phyloP scores from a whole-genome alignment of 2,329 filamentous ascomycete genomes.

The Botrytis deweyae region DNA sequence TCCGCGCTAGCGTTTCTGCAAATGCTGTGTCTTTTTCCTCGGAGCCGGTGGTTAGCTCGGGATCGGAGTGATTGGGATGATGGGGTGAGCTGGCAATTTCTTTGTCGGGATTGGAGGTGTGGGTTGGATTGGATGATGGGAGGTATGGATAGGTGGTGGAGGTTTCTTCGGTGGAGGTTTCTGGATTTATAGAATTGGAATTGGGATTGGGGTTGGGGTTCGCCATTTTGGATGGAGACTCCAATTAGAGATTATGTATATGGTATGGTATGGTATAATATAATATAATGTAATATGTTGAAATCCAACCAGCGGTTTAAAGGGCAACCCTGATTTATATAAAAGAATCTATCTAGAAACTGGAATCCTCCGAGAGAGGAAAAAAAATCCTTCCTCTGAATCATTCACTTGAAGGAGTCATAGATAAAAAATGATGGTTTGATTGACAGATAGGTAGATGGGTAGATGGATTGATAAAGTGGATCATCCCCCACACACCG shows the following conservation, averaged over 20 bases:
- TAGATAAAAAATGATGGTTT: not conserved
- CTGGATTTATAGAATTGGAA: no score
- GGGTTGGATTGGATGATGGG: not conserved
- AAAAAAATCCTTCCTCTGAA: not conserved
- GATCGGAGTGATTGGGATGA: not conserved
- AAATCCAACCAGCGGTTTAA: not conserved
- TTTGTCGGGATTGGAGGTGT: not conserved
- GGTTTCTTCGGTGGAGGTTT: not conserved
- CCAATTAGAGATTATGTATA: not conserved
- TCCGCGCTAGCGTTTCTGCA: not conserved
- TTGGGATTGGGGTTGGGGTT: not conserved
- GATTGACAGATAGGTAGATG: not conserved
- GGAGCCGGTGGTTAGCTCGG: not conserved
- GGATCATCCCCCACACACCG: not conserved
- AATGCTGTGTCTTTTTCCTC: constrained; percentile 6
- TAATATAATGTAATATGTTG: not conserved
- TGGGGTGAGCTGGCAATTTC: not conserved
- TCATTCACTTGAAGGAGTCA: not conserved
- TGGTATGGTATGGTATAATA: not conserved
- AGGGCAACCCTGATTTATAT: not conserved
- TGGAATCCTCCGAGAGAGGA: not conserved
- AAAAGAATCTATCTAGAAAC: not conserved
- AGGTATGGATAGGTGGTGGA: not conserved
- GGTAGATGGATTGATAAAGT: not conserved
- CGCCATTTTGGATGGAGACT: not conserved